Percentiles rank a stretch among this genome's conserved stretches.
These are phyloP conservation scores for Globisporangium recalcitrans DNA, from an alignment of 352 stramenopile species.

Conservation along the genomic window DNA sequence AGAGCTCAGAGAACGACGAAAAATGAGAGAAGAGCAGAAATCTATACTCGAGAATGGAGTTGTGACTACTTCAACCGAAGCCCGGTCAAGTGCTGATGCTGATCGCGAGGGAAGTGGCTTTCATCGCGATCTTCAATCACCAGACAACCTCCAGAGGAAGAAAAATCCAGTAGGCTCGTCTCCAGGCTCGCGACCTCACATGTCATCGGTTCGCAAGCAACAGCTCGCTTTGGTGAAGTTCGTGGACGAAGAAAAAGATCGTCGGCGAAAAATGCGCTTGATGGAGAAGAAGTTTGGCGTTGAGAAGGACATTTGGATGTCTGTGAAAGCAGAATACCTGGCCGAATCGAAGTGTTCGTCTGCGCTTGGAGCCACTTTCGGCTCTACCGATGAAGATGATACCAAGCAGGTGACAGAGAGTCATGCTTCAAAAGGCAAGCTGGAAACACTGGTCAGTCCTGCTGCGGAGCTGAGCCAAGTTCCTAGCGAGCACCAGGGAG, in stretches of 20 bases:
- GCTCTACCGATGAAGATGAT: neutral
- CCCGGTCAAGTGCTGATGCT: constrained; percentile 16
- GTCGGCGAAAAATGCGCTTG: constrained; percentile 45
- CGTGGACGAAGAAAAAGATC: constrained; percentile 60
- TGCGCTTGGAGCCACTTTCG: neutral
- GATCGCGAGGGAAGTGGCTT: constrained; percentile 7
- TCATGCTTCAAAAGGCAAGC: neutral
- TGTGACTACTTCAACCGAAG: constrained; percentile 35
- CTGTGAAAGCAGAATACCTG: constrained; percentile 42
- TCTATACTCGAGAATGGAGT: constrained; percentile 72
- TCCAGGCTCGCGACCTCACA: constrained; percentile 7
- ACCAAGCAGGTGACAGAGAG: neutral
- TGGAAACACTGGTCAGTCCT: constrained; percentile 23
- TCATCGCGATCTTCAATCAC: neutral
- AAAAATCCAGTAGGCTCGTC: constrained; percentile 13
- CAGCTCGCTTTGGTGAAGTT: constrained; percentile 59
- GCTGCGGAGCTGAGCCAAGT: constrained; percentile 35
- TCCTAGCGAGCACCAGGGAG: constrained; percentile 34
- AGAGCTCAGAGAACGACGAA: constrained; percentile 53
- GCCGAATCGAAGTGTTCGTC: constrained; percentile 6
- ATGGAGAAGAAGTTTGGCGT: constrained; percentile 48
- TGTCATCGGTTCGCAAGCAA: constrained; percentile 36
- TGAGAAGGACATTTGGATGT: constrained; percentile 48
- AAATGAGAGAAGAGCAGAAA: constrained; percentile 66
- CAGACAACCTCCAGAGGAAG: constrained; percentile 9